A percentile compares a stretch with the other conserved stretches of the same genome.
Evolutionary conservation across 2,329 filamentous ascomycete species (phyloP).

Genomic region (Chaetothyriales sp.): DNA sequence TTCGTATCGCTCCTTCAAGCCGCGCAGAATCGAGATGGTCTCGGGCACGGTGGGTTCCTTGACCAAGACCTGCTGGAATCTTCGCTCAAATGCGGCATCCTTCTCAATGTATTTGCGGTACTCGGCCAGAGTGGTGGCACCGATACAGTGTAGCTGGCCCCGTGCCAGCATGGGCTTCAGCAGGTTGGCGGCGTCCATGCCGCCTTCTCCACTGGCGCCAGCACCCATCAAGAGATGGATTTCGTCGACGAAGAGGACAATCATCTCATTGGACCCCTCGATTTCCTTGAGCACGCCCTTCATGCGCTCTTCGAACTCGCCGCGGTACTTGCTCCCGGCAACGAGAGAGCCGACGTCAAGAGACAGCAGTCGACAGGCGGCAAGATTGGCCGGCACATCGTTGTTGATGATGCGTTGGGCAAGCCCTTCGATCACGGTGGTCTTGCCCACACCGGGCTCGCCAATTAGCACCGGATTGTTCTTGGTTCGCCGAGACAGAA

Average conservation of each 20-base stretch:
- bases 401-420: constrained; percentile 90
- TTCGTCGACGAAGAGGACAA: constrained; percentile 95
- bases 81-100: constrained; percentile 91
- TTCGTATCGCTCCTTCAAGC: constrained; percentile 94
- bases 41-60: constrained; percentile 83
- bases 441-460: constrained; percentile 97
- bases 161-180: constrained; percentile 96
- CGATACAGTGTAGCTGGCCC: constrained; percentile 94
- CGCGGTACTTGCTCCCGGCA: constrained; percentile 93
- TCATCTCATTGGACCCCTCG: constrained; percentile 84
- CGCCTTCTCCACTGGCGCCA: constrained; percentile 83
- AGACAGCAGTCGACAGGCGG: constrained; percentile 83
- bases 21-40: constrained; percentile 95
- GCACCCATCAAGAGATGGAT: constrained; percentile 98
- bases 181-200: constrained; percentile 96
- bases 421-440: constrained; percentile 90
- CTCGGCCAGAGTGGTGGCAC: constrained; percentile 85
- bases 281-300: constrained; percentile 98
- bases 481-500: constrained; percentile 82
- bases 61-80: constrained; percentile 95
- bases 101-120: constrained; percentile 99
- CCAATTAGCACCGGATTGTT: constrained; percentile 98
- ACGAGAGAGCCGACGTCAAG: constrained; percentile 91
- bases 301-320: constrained; percentile 98
- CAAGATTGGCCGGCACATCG: constrained; percentile 90